A percentile compares a stretch with the other conserved stretches of the same genome.
These are phyloP conservation scores for Heliocybe sulcata DNA, from an alignment of 1,284 basidiomycete species.

Conservation along the genomic window DNA sequence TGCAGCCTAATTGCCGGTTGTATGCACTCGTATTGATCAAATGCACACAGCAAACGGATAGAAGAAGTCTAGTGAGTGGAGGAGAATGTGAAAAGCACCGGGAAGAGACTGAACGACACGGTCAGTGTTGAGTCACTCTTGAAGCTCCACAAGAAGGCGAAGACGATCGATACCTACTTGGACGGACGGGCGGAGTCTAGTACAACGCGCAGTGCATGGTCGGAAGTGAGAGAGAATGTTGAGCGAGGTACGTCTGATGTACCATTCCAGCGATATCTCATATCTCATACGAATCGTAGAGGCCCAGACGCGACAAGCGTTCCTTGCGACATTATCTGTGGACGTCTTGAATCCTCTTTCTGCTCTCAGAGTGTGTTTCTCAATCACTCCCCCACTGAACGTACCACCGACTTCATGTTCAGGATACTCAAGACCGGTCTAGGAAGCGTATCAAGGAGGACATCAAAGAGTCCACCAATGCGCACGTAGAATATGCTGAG, in stretches of 20 bases:
- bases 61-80: conserved; percentile 73
- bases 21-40: conserved; percentile 8
- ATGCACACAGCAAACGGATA: conserved; percentile 56
- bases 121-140: conserved; percentile 63
- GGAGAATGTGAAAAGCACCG: background rate
- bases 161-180: conserved; percentile 55
- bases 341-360: conserved; percentile 69
- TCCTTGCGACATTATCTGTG: conserved; percentile 58
- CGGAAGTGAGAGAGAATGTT: conserved; percentile 76
- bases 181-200: conserved; percentile 57
- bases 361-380: conserved; percentile 49
- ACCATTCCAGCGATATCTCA: background rate
- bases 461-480: conserved; percentile 63
- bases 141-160: conserved; percentile 64
- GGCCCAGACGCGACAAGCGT: conserved; percentile 74
- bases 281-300: conserved; percentile 35
- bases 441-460: conserved; percentile 87
- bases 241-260: conserved; percentile 54
- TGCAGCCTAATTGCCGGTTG: conserved; percentile 10
- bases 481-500: conserved; percentile 77
- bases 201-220: conserved; percentile 69
- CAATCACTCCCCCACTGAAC: conserved; percentile 1
- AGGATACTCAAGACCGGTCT: conserved; percentile 86
- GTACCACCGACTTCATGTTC: conserved; percentile 5
- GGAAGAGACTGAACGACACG: conserved; percentile 1